Percentiles rank a stretch among this genome's conserved stretches.
These are phyloP conservation scores for Spathaspora girioi DNA, from an alignment of 805 yeast species.

Conservation along the genomic window DNA sequence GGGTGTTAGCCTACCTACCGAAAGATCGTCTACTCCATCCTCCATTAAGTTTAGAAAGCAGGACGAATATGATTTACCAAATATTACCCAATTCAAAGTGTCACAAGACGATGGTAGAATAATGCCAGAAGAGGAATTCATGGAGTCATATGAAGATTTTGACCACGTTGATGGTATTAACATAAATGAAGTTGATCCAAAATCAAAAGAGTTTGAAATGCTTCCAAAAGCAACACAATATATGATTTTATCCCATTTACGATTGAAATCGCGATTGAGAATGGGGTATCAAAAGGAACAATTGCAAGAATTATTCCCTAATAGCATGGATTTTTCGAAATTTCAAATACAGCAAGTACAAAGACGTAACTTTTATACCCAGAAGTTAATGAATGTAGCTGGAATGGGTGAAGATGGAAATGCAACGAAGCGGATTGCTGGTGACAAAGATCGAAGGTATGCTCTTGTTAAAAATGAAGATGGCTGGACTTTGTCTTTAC, in stretches of 20 bases:
- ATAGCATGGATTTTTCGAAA: conserved; percentile 83
- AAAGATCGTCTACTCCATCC: conserved; percentile 3
- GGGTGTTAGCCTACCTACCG: conserved; percentile 1
- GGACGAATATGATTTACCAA: conserved; percentile 88
- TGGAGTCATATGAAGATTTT: conserved; percentile 51
- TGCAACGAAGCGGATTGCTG: conserved; percentile 63
- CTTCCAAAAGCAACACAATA: conserved; percentile 87
- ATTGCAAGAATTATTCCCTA: conserved; percentile 73
- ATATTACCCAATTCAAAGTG: conserved; percentile 52
- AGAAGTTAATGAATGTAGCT: conserved; percentile 73
- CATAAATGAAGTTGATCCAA: conserved; percentile 75
- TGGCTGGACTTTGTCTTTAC: conserved; percentile 78
- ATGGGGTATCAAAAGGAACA: conserved; percentile 96
- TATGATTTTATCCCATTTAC: conserved; percentile 75
- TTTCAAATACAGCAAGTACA: conserved; percentile 93
- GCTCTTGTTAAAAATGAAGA: conserved; percentile 69
- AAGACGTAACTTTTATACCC: conserved; percentile 87
- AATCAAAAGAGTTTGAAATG: conserved; percentile 68
- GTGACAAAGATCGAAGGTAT: conserved; percentile 77
- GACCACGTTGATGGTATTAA: conserved; percentile 66
- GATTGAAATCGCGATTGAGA: conserved; percentile 83
- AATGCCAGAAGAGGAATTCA: conserved; percentile 68
- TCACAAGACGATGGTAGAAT: conserved; percentile 65
- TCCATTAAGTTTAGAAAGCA: conserved; percentile 40
- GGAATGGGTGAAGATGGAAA: conserved; percentile 67